Base-by-base conservation (phyloP, 1,284 basidiomycete genomes). In the Ceratobasidium sp. region DNA sequence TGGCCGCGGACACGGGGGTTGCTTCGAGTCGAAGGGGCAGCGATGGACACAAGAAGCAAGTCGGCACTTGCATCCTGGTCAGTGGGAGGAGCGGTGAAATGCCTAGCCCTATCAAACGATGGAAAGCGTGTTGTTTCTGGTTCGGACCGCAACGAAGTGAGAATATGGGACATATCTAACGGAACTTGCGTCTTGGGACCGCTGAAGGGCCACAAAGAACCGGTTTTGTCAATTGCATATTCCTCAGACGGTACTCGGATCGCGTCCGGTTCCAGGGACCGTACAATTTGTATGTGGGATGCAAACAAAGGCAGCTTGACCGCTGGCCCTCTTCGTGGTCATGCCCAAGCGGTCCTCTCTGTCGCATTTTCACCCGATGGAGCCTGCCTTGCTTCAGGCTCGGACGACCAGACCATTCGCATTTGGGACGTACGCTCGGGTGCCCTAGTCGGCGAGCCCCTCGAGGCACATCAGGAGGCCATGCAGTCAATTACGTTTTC, bases 211-310 rank as follows among this genome's bases (percentile, higher is more conserved):
- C n/a, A n/a, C n/a, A n/a, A n/a, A n/a, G n/a, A n/a, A n/a, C n/a
- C n/a, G n/a, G n/a, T n/a, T n/a, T n/a, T n/a, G n/a, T n/a, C n/a
- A n/a, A n/a, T n/a, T n/a, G n/a, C n/a, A n/a, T n/a, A n/a, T n/a
- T n/a, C n/a, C n/a, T n/a, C n/a, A n/a, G n/a, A n/a, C n/a, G n/a
- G n/a, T n/a, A n/a, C n/a, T n/a, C n/a, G n/a, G n/a, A n/a, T n/a
- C n/a, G n/a, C n/a, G n/a, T 70, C 69, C 12, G 69, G 69, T 25
- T 67, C 70, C 10, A 7, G 43, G 12, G 71, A 70, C 35, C 13
- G 29, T 8, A 70, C 71, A 4, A 47, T 72, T 17, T 42, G 69
- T 7, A 15, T 72, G 29, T n/a, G n/a, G n/a, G n/a, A n/a, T n/a
- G 13, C 20, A 8, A 15, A 20, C 20, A 22, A 47, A 12, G 45